These are phyloP conservation scores for Mycena leptocephala DNA, from an alignment of 768 basidiomycete genomes.

Conservation along the genomic window DNA sequence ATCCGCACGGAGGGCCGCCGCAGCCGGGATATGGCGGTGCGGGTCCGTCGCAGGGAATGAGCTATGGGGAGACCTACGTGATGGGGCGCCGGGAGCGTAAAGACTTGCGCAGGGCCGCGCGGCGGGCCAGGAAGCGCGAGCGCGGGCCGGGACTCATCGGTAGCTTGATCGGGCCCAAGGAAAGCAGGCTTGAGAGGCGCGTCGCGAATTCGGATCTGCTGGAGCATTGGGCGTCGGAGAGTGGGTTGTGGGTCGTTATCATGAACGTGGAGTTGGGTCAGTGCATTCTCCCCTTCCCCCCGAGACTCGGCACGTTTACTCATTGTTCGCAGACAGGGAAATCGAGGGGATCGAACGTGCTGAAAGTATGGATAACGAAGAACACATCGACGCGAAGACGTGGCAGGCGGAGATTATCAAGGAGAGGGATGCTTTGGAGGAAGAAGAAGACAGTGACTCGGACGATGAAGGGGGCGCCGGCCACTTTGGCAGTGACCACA, in stretches of 20 bases:
- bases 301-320: background rate
- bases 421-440: constrained; percentile 26
- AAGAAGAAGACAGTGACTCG: constrained; percentile 12
- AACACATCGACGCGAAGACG: constrained; percentile 7
- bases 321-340: constrained; percentile 27
- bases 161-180: constrained; percentile 20
- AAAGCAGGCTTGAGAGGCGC: constrained; percentile 30
- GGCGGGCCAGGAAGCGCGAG: constrained; percentile 7
- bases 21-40: background rate
- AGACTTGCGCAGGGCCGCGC: constrained; percentile 7
- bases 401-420: constrained; percentile 22
- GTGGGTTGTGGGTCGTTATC: constrained; percentile 42
- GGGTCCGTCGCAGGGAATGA: background rate
- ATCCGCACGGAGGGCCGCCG: background rate
- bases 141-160: constrained; percentile 2
- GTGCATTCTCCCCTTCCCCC: background rate
- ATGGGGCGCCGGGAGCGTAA: constrained; percentile 23
- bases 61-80: background rate
- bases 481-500: background rate
- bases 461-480: background rate
- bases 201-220: constrained; percentile 39
- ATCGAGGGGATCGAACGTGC: constrained; percentile 38
- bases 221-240: constrained; percentile 40
- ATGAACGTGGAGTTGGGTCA: constrained; percentile 40
- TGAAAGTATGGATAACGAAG: constrained; percentile 25